These are phyloP conservation scores for Cicer yamashitae DNA, from an alignment of 306 rosid genomes.

Conservation along the genomic window DNA sequence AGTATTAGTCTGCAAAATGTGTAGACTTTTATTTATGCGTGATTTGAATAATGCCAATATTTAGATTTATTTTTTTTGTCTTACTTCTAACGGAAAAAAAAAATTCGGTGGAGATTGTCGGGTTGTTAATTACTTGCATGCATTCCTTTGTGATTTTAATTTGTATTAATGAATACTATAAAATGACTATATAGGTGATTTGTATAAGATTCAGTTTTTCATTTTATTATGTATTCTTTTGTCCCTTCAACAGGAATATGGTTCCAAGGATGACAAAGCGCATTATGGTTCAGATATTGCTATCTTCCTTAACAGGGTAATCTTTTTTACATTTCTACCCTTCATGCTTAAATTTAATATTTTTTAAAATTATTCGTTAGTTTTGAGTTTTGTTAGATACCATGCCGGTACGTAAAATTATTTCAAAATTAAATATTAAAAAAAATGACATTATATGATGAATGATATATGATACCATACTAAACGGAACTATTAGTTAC, in stretches of 20 bases:
- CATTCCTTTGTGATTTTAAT: not conserved
- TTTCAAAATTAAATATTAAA: too few species aligned
- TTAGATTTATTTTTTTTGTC: slow-evolving; percentile 3
- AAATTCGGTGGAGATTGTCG: slow-evolving; percentile 31
- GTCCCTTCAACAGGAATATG: slow-evolving; percentile 51
- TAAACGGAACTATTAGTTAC: too few species aligned
- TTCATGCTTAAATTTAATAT: not conserved
- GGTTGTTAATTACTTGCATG: not conserved
- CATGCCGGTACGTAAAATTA: too few species aligned
- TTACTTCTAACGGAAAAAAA: not conserved
- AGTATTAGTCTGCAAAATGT: not conserved
- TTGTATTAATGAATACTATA: not conserved
- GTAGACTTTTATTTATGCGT: slow-evolving; percentile 7
- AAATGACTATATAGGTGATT: not conserved
- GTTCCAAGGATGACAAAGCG: slow-evolving; percentile 70
- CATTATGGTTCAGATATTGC: slow-evolving; percentile 59
- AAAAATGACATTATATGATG: too few species aligned
- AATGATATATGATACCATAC: too few species aligned
- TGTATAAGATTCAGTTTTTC: not conserved
- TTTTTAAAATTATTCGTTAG: too few species aligned
- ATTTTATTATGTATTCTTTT: not conserved
- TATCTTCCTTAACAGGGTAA: slow-evolving; percentile 86
- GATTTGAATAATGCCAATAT: not conserved
- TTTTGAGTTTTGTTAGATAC: too few species aligned
- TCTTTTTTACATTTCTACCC: not conserved